phyloP scores from a whole-genome alignment of 192 early-diverging fungal species.

The Radiomyces spectabilis region DNA sequence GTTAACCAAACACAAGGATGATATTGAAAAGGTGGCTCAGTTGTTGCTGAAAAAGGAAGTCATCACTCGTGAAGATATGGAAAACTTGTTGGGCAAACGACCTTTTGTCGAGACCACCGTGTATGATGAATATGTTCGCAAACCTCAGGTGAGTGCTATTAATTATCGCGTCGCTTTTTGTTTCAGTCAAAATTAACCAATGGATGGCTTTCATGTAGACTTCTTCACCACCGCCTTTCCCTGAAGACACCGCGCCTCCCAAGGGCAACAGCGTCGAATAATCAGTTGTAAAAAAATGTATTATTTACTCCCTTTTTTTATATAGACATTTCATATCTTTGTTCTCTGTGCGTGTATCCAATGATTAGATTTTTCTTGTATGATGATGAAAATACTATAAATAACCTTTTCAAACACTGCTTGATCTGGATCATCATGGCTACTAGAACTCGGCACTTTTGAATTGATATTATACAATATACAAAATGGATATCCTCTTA shows the following conservation, averaged over 20 bases:
- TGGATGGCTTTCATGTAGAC: neutral
- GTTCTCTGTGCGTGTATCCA: too few relatives aligned
- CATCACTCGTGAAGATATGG: conserved; percentile 93
- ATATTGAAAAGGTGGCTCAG: conserved; percentile 90
- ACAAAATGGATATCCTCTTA: too few relatives aligned
- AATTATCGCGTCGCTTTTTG: neutral
- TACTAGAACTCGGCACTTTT: too few relatives aligned
- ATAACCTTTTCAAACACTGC: too few relatives aligned
- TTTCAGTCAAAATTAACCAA: neutral
- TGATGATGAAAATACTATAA: too few relatives aligned
- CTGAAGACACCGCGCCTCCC: neutral
- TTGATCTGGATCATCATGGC: too few relatives aligned
- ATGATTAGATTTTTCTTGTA: too few relatives aligned
- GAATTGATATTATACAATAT: too few relatives aligned
- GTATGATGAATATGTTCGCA: conserved; percentile 59
- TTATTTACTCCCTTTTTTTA: too few relatives aligned
- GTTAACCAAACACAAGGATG: conserved; percentile 74
- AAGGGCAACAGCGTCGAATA: neutral
- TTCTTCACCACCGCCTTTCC: neutral
- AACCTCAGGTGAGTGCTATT: conserved; percentile 1
- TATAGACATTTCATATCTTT: too few relatives aligned
- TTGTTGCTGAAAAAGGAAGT: conserved; percentile 96
- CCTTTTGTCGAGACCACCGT: conserved; percentile 70
- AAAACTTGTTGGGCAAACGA: conserved; percentile 75
- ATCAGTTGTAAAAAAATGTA: too few relatives aligned